These are phyloP conservation scores for Diutina rugosa DNA, from an alignment of 1,139 yeast species.

Conservation along the genomic window DNA sequence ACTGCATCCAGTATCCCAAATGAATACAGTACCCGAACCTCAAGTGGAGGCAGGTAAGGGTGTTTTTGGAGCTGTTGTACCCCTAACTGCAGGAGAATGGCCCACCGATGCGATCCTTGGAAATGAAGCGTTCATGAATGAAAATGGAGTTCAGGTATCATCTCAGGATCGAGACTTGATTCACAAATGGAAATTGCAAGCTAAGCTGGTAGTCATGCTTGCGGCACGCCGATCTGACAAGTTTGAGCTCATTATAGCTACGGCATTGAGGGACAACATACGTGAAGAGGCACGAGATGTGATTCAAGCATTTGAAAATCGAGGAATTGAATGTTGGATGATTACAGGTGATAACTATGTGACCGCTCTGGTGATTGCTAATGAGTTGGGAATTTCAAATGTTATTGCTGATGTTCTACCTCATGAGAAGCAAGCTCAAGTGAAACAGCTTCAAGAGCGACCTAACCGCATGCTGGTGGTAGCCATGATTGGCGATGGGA, in stretches of 20 bases:
- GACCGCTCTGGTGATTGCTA: constrained; percentile 60
- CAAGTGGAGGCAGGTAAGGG: constrained; percentile 51
- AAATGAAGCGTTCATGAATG: constrained; percentile 43
- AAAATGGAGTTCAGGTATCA: constrained; percentile 20
- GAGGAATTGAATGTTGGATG: constrained; percentile 56
- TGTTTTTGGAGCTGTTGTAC: constrained; percentile 27
- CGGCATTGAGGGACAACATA: constrained; percentile 55
- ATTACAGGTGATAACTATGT: constrained; percentile 54
- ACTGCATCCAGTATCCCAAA: constrained; percentile 9
- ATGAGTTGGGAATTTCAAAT: constrained; percentile 46
- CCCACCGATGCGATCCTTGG: constrained; percentile 40
- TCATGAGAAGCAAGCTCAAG: constrained; percentile 50
- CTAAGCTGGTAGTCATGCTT: constrained; percentile 51
- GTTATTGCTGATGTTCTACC: constrained; percentile 71
- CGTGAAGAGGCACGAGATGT: constrained; percentile 50
- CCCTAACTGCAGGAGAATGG: constrained; percentile 10
- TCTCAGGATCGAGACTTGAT: constrained; percentile 16
- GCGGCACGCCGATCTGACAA: constrained; percentile 23
- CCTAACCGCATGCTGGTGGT: constrained; percentile 17
- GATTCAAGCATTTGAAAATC: constrained; percentile 27
- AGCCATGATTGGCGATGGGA: constrained; percentile 57
- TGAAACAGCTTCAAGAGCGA: constrained; percentile 34
- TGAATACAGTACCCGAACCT: constrained; percentile 33
- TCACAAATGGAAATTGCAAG: constrained; percentile 44
- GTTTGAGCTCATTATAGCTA: constrained; percentile 28